Evolutionary conservation across 2,329 filamentous ascomycete species (phyloP).

Genomic region (Furcasterigmium sp.): DNA sequence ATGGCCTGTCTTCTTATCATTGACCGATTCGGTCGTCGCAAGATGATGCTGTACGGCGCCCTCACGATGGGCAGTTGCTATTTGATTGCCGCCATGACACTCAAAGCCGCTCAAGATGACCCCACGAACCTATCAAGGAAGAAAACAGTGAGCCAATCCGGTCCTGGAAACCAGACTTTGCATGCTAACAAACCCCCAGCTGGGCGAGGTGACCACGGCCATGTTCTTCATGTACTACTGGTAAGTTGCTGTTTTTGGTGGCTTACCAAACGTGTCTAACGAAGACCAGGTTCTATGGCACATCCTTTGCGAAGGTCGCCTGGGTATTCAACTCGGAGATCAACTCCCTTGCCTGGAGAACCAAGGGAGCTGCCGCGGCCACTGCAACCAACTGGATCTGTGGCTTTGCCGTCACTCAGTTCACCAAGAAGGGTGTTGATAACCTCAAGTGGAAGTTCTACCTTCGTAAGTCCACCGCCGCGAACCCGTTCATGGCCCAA

Average conservation of each 20-base stretch:
- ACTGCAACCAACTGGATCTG: constrained; percentile 39
- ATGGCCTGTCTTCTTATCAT: constrained; percentile 31
- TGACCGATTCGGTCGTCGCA: constrained; percentile 29
- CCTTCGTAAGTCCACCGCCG: constrained; percentile 23
- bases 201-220: constrained; percentile 31
- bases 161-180: too few relatives aligned
- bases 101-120: constrained; percentile 24
- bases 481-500: background rate
- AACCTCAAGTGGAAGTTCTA: constrained; percentile 36
- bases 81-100: constrained; percentile 27
- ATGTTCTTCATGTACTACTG: constrained; percentile 38
- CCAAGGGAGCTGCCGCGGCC: constrained; percentile 34
- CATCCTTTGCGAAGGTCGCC: constrained; percentile 30
- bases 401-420: constrained; percentile 36
- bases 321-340: constrained; percentile 38
- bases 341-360: constrained; percentile 34
- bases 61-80: constrained; percentile 27
- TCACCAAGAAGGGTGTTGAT: constrained; percentile 35
- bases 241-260: too few relatives aligned
- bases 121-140: constrained; percentile 15
- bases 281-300: constrained; percentile 34
- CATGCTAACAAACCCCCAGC: constrained; percentile 17
- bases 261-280: too few relatives aligned
- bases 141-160: background rate
- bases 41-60: constrained; percentile 33